These are phyloP conservation scores for Pythium oligandrum DNA, from an alignment of 352 stramenopile species.

Conservation along the genomic window DNA sequence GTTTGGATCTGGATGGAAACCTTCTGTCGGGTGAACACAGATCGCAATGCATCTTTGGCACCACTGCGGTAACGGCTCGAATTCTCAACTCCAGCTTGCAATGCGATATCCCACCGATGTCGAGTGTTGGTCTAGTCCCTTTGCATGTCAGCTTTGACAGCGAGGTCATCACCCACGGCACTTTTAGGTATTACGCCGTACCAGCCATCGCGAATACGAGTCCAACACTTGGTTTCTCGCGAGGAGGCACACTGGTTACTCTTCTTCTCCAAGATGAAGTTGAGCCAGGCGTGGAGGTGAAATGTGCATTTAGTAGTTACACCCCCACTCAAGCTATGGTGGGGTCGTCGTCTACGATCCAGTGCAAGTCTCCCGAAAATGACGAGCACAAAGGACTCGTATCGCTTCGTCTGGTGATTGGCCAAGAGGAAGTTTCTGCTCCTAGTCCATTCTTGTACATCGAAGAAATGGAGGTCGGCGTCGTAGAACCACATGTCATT, in stretches of 20 bases:
- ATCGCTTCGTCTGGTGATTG: background rate
- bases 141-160: background rate
- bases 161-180: background rate
- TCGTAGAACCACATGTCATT: background rate
- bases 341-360: background rate
- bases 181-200: background rate
- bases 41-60: background rate
- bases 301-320: background rate
- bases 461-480: background rate
- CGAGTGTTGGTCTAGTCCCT: background rate
- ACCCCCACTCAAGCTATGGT: background rate
- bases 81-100: background rate
- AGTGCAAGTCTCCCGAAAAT: too few relatives aligned
- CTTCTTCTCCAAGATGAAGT: background rate
- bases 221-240: conserved; percentile 3
- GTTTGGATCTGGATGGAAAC: background rate
- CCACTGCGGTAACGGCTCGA: background rate
- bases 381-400: background rate
- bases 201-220: conserved; percentile 4
- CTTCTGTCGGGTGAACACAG: background rate
- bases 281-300: background rate
- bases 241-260: background rate
- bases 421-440: background rate
- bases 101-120: background rate
- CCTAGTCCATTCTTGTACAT: background rate